phyloP scores from a whole-genome alignment of 2,329 filamentous ascomycete species.

The Mycosphaerella sp. region DNA sequence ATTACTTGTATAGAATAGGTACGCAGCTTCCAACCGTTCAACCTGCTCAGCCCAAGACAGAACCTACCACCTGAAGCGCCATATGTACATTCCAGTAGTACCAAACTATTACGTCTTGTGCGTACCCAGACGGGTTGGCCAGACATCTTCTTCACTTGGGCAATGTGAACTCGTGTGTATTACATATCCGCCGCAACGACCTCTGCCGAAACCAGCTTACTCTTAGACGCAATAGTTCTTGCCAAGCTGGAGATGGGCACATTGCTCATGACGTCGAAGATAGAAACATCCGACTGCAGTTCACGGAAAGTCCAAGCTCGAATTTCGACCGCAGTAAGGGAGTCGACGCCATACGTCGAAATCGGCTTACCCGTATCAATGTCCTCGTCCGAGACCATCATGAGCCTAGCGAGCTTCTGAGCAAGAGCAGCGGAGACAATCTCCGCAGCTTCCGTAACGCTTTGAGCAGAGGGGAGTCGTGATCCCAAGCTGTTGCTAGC shows the following conservation, averaged over 20 bases:
- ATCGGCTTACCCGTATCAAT: constrained; percentile 10
- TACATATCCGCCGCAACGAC: background rate
- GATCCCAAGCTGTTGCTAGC: background rate
- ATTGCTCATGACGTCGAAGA: constrained; percentile 11
- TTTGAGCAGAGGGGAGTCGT: background rate
- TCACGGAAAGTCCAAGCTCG: constrained; percentile 5
- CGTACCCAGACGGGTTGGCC: no score
- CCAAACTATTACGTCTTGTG: no score
- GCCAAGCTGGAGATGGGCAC: constrained; percentile 3
- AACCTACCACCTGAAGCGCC: no score
- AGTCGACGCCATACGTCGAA: constrained; percentile 13
- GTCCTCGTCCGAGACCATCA: constrained; percentile 8
- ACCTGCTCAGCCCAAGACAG: no score
- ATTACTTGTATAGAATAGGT: no score
- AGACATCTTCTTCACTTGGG: no score
- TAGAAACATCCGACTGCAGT: constrained; percentile 2
- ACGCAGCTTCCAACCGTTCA: no score
- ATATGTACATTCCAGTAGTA: no score
- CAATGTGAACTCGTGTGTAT: no score
- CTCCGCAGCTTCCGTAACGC: background rate
- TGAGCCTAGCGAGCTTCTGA: constrained; percentile 5
- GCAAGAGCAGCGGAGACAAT: background rate
- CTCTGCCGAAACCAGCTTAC: background rate
- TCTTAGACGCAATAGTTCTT: background rate
- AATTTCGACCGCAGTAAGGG: constrained; percentile 8